phyloP scores from a whole-genome alignment of 192 early-diverging fungal species.

The Thamnidium elegans region DNA sequence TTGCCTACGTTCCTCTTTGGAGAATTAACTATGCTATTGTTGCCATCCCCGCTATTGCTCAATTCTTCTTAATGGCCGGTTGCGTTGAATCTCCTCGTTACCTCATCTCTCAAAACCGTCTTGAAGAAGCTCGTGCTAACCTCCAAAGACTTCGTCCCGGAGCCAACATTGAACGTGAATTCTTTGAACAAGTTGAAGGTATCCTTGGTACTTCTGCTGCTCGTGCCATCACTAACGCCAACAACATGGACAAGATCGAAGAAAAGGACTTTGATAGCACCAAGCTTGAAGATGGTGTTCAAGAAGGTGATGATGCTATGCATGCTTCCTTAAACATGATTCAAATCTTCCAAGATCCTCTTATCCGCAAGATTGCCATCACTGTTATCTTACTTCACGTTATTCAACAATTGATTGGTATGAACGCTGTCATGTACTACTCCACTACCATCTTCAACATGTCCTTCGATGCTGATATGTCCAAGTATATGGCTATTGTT shows the following conservation, averaged over 20 bases:
- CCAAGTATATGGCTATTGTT: conserved; percentile 56
- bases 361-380: conserved; percentile 59
- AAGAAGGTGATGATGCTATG: conserved; percentile 5
- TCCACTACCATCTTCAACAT: conserved; percentile 80
- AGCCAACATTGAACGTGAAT: conserved; percentile 57
- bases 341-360: conserved; percentile 55
- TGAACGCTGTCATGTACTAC: conserved; percentile 86
- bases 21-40: conserved; percentile 65
- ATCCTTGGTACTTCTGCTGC: conserved; percentile 17
- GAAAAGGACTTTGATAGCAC: background rate
- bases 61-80: conserved; percentile 58
- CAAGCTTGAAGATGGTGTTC: conserved; percentile 1
- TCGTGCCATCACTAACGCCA: background rate
- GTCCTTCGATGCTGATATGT: conserved; percentile 49
- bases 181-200: conserved; percentile 54
- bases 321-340: conserved; percentile 35
- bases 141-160: conserved; percentile 55
- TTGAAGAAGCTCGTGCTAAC: conserved; percentile 53
- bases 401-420: conserved; percentile 79
- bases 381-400: conserved; percentile 66
- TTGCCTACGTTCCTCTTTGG: conserved; percentile 65
- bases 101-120: conserved; percentile 60
- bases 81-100: conserved; percentile 81
- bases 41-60: conserved; percentile 56
- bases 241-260: background rate